Percentiles rank a stretch among this genome's conserved stretches.
Evolutionary conservation across 768 basidiomycete species (phyloP).

Genomic region (Lactifluus piperatus): DNA sequence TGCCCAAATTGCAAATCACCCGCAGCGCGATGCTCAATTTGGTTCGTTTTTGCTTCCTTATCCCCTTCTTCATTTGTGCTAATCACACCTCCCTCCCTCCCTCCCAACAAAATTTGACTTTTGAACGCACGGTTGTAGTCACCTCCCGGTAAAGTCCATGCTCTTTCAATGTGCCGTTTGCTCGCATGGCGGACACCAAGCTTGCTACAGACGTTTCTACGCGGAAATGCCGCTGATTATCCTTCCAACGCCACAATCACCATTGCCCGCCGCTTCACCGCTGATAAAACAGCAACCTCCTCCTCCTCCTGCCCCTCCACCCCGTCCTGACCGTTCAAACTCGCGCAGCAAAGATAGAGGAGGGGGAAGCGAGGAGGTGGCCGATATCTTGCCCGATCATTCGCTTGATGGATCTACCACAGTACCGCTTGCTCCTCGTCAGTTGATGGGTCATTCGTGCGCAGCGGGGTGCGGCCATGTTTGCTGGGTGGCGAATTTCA

Average conservation of each 20-base stretch:
- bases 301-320: not conserved
- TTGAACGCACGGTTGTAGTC: no score
- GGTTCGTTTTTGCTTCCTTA: slow-evolving; percentile 38
- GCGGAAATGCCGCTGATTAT: slow-evolving; percentile 47
- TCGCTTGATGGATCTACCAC: slow-evolving; percentile 2
- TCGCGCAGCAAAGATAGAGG: slow-evolving; percentile 21
- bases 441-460: slow-evolving; percentile 51
- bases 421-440: not conserved
- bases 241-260: slow-evolving; percentile 29
- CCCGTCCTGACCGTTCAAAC: slow-evolving; percentile 16
- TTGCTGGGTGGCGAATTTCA: slow-evolving; percentile 52
- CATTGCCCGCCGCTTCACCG: slow-evolving; percentile 21
- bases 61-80: no score
- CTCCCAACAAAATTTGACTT: no score
- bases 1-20: slow-evolving; percentile 48
- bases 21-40: slow-evolving; percentile 55
- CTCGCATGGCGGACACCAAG: slow-evolving; percentile 73
- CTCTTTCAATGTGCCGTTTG: slow-evolving; percentile 72
- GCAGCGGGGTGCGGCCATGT: slow-evolving; percentile 78
- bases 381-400: slow-evolving; percentile 11
- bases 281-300: slow-evolving; percentile 4
- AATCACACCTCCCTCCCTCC: no score
- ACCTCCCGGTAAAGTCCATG: slow-evolving; percentile 62
- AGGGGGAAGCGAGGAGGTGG: slow-evolving; percentile 6
- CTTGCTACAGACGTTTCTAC: slow-evolving; percentile 67